Base-by-base conservation (phyloP, 352 stramenopile genomes). In the Pythium sukuiense region DNA sequence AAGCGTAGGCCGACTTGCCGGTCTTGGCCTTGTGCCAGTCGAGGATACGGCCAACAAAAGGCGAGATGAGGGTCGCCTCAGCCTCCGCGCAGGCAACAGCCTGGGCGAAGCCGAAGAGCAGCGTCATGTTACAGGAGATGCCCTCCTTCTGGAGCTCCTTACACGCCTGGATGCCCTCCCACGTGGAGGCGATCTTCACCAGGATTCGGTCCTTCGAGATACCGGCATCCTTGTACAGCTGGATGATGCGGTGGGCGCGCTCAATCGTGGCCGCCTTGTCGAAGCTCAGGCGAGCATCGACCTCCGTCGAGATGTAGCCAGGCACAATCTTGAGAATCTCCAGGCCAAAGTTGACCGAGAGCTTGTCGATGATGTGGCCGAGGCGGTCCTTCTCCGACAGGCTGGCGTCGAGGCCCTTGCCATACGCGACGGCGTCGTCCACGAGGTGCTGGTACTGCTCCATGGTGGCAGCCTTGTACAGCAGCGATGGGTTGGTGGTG, bases 111-210 rank as follows among this genome's bases (percentile, higher is more conserved):
- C 90, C 96, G 79, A 99, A 99, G 41, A 99, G 81, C 50, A 99
- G 82, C 30, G 97, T 99, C 79, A 99, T 96, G 83, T 99, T 99
- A 78, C 97, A 99, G 64, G 92, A 89, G 71, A 99, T 99, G 54
- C 96, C 97, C 70, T 99, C 96, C 68, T 92, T 67, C 81, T 99
- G 92, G 54, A 99, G 82, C 43, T 97, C 74, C 74, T 98, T 95
- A 59, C 95, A 98, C 9, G 97, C 96, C 79, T 98, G 88, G 74
- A 99, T 99, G 20, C 97, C 97, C 72, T 99, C 96, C 96, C 96
- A 99, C n/a, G 96, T 99, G 37, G 80, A 96, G 26, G 96, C 96
- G 62, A 99, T 92, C 85, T 99, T 99, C 76, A 99, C 98, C 27
- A 99, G 80, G 60, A 99, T 98, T 66, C 97, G 91, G 56, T 96